These are phyloP conservation scores for Zygotorulaspora mrakii DNA, from an alignment of 1,139 yeast genomes.

Conservation along the genomic window DNA sequence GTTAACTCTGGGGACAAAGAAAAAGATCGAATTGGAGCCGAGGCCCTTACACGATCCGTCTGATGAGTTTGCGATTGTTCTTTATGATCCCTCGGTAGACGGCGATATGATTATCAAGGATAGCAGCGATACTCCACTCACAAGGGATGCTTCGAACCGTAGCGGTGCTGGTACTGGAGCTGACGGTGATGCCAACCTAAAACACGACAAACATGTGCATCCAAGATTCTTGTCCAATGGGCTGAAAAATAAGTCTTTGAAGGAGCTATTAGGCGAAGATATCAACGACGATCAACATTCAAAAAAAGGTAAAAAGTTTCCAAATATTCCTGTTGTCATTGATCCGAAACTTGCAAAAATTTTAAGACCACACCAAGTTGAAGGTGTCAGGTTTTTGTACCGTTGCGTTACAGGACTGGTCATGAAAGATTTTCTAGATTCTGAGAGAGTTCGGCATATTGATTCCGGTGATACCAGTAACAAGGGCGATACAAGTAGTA, in stretches of 20 bases:
- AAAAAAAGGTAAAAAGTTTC: constrained; percentile 57
- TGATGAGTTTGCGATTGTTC: constrained; percentile 88
- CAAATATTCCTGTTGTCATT: constrained; percentile 92
- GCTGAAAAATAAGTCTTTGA: constrained; percentile 58
- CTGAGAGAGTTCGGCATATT: no score
- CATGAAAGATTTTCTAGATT: constrained; percentile 37
- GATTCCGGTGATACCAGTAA: no score
- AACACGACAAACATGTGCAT: constrained; percentile 22
- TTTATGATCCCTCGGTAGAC: constrained; percentile 87
- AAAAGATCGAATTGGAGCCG: constrained; percentile 69
- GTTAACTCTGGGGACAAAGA: constrained; percentile 81
- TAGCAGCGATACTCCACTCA: constrained; percentile 17
- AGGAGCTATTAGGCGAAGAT: constrained; percentile 75
- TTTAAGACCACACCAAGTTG: constrained; percentile 92
- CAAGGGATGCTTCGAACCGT: no score
- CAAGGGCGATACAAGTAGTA: no score
- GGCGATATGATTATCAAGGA: constrained; percentile 39
- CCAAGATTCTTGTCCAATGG: constrained; percentile 34
- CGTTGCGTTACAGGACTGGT: constrained; percentile 86
- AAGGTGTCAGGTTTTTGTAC: constrained; percentile 88
- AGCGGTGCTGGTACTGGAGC: constrained; percentile 14
- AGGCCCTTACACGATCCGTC: constrained; percentile 90
- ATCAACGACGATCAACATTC: no score
- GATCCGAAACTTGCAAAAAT: constrained; percentile 85
- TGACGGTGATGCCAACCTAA: constrained; percentile 20